A percentile compares a stretch with the other conserved stretches of the same genome.
Conservation (phyloP, 805 yeast genomes). For the Ogataea philodendri region DNA sequence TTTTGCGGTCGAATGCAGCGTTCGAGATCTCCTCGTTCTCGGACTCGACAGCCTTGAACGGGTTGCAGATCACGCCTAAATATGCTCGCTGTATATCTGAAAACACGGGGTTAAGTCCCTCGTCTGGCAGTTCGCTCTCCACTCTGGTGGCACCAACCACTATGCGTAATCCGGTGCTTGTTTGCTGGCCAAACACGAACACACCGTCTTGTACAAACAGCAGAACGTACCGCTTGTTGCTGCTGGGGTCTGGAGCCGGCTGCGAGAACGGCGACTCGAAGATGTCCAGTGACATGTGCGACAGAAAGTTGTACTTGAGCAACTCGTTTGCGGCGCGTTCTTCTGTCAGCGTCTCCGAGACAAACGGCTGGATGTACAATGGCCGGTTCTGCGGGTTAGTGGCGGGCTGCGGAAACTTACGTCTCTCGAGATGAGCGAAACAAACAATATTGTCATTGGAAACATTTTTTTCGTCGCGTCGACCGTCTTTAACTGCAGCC, state of each 20-base stretch:
- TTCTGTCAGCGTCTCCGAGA: conserved; percentile 28
- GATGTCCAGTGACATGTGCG: conserved; percentile 75
- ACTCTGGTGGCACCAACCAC: conserved; percentile 51
- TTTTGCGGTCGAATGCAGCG: conserved; percentile 28
- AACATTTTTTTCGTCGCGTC: conserved; percentile 8
- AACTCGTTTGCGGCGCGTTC: conserved; percentile 41
- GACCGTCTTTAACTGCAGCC: background rate
- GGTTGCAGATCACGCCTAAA: conserved; percentile 57
- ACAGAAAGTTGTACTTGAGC: conserved; percentile 62
- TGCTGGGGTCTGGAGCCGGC: conserved; percentile 13
- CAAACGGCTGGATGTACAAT: conserved; percentile 56
- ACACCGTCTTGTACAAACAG: conserved; percentile 67
- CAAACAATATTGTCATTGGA: conserved; percentile 44
- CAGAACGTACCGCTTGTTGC: conserved; percentile 39
- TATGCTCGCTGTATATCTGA: conserved; percentile 53
- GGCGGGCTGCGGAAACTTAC: conserved; percentile 30
- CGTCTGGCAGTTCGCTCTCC: conserved; percentile 27
- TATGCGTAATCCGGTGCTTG: conserved; percentile 65
- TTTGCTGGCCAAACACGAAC: conserved; percentile 65
- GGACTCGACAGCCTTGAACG: conserved; percentile 45
- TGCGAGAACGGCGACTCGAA: conserved; percentile 48
- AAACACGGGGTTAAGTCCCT: conserved; percentile 30
- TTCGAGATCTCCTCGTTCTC: conserved; percentile 33
- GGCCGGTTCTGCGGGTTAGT: conserved; percentile 47
- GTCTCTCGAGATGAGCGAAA: conserved; percentile 55